These are phyloP conservation scores for Acanthamoeba lenticulata DNA, from an alignment of 208 protist species.

Conservation along the genomic window DNA sequence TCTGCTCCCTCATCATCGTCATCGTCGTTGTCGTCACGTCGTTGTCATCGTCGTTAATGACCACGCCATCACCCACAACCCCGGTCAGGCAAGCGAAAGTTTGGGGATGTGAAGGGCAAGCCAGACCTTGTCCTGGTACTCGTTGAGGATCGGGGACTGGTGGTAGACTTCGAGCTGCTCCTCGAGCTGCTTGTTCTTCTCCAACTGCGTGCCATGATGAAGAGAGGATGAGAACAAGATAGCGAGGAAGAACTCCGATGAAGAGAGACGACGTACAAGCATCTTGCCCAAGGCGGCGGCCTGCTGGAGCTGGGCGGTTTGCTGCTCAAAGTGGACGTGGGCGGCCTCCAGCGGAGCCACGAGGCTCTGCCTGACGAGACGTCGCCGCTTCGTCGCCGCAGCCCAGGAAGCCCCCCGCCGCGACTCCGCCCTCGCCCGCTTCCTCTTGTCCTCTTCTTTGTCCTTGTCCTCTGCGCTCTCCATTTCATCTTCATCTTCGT, in stretches of 20 bases:
- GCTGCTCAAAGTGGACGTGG: conserved; percentile 20
- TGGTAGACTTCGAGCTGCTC: conserved; percentile 10
- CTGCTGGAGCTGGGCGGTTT: background rate
- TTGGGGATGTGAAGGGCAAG: background rate
- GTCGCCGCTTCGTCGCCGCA: background rate
- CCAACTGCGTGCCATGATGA: background rate
- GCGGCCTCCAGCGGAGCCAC: conserved; percentile 38
- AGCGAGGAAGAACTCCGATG: background rate
- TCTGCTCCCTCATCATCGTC: background rate
- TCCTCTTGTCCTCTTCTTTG: background rate
- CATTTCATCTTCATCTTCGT: background rate
- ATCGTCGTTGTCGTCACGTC: background rate
- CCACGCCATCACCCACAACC: too few relatives aligned
- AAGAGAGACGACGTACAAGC: background rate
- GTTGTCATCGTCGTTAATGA: too few relatives aligned
- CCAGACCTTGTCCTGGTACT: conserved; percentile 37
- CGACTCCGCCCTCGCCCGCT: background rate
- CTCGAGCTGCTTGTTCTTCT: conserved; percentile 46
- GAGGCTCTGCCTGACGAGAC: background rate
- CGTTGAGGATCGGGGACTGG: conserved; percentile 16
- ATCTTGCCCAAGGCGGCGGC: conserved; percentile 42
- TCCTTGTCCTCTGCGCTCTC: background rate
- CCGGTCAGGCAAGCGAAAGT: background rate
- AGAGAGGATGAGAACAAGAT: background rate
- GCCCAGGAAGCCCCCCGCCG: background rate